Evolutionary conservation across 2,329 filamentous ascomycete genomes (phyloP), one percentile per base, ranked within the genome.

Genomic region (Pseudogymnoascus sp.): DNA sequence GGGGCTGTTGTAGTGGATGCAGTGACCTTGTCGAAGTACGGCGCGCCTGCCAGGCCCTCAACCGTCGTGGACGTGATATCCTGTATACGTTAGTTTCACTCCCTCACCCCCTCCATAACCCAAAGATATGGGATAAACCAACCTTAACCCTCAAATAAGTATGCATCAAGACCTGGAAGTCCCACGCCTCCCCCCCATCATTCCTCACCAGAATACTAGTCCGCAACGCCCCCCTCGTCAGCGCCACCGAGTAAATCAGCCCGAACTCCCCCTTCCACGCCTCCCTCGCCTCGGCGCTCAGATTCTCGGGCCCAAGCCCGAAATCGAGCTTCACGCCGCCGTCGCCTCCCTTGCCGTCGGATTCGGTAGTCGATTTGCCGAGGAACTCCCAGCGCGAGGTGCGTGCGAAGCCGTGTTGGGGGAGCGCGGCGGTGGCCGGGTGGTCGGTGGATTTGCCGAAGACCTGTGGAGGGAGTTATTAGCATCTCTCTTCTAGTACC

Each of bases 351-450:
- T 62, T 78, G 78, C 46, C 75, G 42, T 71, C 68, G 7, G 80
- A 83, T 74, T 92, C 88, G 5, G 83, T 85, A n/a, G 84, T 87
- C 6, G 88, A 91, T 78, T 93, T 96, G 72, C 93, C 93, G 61
- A 99, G 82, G 75, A 95, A 96, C 76, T 97, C 93, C 95, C 95
- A 99, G 66, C 84, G 84, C 53, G 88, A 90, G 72, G 85, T 93
- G 70, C 95, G 91, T 40, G 93, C 95, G 77, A 99, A 96, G 69
- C 95, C 95, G 79, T 97, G 95, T 78, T 97, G 93, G 3, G 93
- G 88, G 26, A 99, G 88, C 68, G 84, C 79, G 61, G 85, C 85
- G 29, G 91, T 95, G n/a, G 89, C 82, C 68, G 88, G 85, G 75
- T 93, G 87, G 68, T 87, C 82, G 61, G 90, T 87, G 11, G 89